Base-by-base conservation (phyloP, 306 rosid genomes). In the Canavalia ensiformis region DNA sequence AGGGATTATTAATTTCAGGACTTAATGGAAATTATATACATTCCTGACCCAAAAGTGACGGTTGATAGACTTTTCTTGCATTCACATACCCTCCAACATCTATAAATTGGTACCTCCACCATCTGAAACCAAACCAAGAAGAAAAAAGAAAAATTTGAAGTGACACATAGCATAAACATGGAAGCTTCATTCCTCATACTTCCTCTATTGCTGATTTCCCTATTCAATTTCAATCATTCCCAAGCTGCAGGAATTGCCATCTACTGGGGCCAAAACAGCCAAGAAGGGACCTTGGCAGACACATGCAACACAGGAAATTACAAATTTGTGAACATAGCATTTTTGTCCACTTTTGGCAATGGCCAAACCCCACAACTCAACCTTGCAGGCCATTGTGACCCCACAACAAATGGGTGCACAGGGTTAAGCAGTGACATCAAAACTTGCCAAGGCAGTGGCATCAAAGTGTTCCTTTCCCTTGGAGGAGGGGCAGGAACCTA, bases 401-500 rank as follows among this genome's bases (percentile, higher is more conserved):
- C 89, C 25, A 4, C 18, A 0, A 41, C 7, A 76, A 57, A 59
- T 34, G 79, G 72, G 8, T 90, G 92, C 84, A 5, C 76, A 0
- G 7, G 84, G 10, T 33, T 75, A 0, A 87, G 88, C 78, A n/a
- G 49, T 7, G 84, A 79, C 1, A 85, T 73, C 52, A 54, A 73
- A 0, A 0, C 2, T 2, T 73, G 77, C 39, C 77, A 90, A 47
- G 49, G 42, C 29, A 9, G 2, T 5, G 78, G 78, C 41, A 72
- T 88, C 75, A 87, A 87, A 76, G 92, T 90, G 51, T 81, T 90
- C 12, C 86, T 90, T 60, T 90, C 94, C 29, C 12, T 90, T 1
- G 94, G 94, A 0, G 94, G 94, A 0, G 79, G 41, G 0, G 1
- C 4, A 0, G 82, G 85, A 1, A 56, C 77, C 76, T 90, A 88